Evolutionary conservation across 768 basidiomycete genomes (phyloP), one percentile per base, ranked within the genome.

Genomic region (Rhodosporidiobolus sp.): DNA sequence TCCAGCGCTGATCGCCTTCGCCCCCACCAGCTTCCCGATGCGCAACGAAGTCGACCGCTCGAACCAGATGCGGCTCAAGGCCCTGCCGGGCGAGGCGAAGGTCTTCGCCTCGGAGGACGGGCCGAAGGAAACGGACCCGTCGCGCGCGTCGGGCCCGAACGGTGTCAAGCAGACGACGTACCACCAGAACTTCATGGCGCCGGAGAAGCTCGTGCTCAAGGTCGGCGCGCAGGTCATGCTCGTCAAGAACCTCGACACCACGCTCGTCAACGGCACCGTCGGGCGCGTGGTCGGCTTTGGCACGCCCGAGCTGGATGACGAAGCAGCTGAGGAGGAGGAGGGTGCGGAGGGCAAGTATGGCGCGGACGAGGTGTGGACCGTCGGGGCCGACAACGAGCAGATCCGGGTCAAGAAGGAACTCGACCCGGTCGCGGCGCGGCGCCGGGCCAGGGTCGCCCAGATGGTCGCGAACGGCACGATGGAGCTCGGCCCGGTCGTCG

Each of bases 241-340:
- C 45, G 91, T 93, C 81, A 97, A 97, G 84, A 98, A 98, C 79
- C 83, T 89, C 63, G 84, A 84, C 71, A 91, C 94, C 76, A 86
- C 84, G 5, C 86, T 98, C 14, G 96, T 97, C 56, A 99, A 99
- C 78, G 96, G 96, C 2, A 92, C 88, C 67, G 90, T 96, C 85
- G 96, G 96, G 16, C 88, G 86, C 53, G 86, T 99, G 28, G 77
- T 89, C 38, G 85, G 86, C 7, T 99, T 99, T 80, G 74, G 72
- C 30, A 77, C 58, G 11, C 66, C 82, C 83, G 46, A 87, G 88
- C 70, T 85, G 86, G 2, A 84, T 19, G 79, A 80, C 58, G 62
- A 50, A 28, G 43, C 76, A 9, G 65, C 63, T 24, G 69, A 73
- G 26, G 80, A 71, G 50, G 69, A 65, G 20, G 65, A 69, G 26